Evolutionary conservation across 108 stramenopile genomes (phyloP), one percentile per base, ranked within the genome.

Genomic region (Epipyxis sp.): DNA sequence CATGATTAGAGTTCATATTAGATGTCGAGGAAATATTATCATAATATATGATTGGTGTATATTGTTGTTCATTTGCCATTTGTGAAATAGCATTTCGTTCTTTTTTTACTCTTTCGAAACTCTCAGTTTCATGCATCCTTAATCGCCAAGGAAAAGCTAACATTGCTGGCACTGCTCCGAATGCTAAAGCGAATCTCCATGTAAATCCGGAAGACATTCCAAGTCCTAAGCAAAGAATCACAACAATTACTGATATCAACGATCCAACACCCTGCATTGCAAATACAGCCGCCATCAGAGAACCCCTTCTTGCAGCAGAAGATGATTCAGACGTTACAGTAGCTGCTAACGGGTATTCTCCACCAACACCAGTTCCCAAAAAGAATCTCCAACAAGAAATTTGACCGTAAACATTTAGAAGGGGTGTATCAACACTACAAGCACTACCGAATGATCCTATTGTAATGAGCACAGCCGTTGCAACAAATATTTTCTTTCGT

Each of bases 311-410:
- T 34, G 29, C 3, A 80, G 81, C 27, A 80, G 81, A 69, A 58
- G 40, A 35, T 42, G 44, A 44, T n/a, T 79, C 77, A 39, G 77
- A 13, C 13, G 88, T 77, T 3, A 83, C 80, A 62, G 84, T 79
- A n/a, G 88, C 84, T 2, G 82, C 76, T 10, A 89, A 79, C 0
- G 88, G 88, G 69, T 89, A 89, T 68, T 87, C 88, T 39, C 88
- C 88, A 40, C 88, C 88, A 0, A 87, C 83, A 1, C 88, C 88
- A 27, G 84, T 41, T 43, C 87, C 87, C 57, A 86, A 45, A 29
- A 86, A 20, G 50, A 85, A 50, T 10, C 85, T 80, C 81, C 83
- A 87, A 40, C 44, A 39, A 2, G 74, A 44, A 40, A 86, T 79
- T 58, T 85, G 84, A 29, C 25, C 30, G 45, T 44, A 85, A 29